Evolutionary conservation across 768 basidiomycete genomes (phyloP), one percentile per base, ranked within the genome.

Genomic region (Amanita exitialis): DNA sequence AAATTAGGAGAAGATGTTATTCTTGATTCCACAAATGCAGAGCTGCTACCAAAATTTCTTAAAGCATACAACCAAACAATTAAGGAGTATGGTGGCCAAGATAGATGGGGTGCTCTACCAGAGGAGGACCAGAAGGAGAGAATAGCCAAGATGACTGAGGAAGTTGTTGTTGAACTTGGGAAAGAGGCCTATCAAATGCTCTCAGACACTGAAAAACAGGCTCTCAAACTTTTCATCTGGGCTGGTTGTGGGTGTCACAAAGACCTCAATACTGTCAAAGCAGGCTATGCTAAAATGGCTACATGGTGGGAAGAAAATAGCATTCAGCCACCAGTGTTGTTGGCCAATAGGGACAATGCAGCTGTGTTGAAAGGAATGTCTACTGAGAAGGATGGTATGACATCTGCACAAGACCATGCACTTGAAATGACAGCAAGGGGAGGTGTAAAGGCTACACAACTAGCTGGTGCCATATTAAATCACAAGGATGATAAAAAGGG

Each of bases 401-500:
- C 10, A 6, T n/a, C 34, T 35, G 34, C 34, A 1, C 12, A 35
- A 13, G n/a, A 13, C 39, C 64, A 16, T 12, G 34, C 34, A 35
- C 10, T 35, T 10, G 34, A 35, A 12, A n/a, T 35, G 12, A 35
- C 34, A 35, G 15, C 59, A 15, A 37, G 57, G 41, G 46, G 64
- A 48, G 60, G 54, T 8, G 54, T 56, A 3, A 62, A 62, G 37
- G 28, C 51, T 16, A 55, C 37, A 1, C 53, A 50, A 32, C 55
- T 54, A 15, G 57, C 32, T 34, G 57, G 48, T 30, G 47, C 54
- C 0, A 30, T 69, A 4, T 61, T 67, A 42, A 59, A 61, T 25
- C 53, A 69, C 56, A 64, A 64, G 56, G 64, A 65, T 30, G 58
- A 65, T 46, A 69, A 66, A 48, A 62, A 62, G 35, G 67, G 68